Evolutionary conservation across 2,329 filamentous ascomycete genomes (phyloP), one percentile per base, ranked within the genome.

Genomic region (Ceratocystis alfenasii): DNA sequence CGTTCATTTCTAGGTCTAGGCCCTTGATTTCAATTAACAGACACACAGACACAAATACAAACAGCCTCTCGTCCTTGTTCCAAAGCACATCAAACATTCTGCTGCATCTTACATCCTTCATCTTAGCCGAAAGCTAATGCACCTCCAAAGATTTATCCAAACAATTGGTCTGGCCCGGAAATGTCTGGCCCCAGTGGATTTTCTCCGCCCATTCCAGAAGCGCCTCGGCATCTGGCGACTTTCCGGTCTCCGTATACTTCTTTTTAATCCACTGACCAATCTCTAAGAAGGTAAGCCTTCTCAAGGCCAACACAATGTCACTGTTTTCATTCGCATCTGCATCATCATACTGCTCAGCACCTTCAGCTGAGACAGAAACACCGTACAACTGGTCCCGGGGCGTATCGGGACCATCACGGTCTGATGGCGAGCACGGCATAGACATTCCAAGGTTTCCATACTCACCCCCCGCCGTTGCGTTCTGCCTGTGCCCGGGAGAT

Each of bases 171-270:
- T 63, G 62, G 15, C 48, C 62, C 6, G 50, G 53, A 64, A 61
- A 62, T 48, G 57, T 41, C 45, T 64, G 62, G 5, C 65, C 65
- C 65, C 65, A 67, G 22, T 59, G 65, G 5, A 67, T 17, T 22
- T 65, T 67, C 33, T 67, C 62, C 5, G 55, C 66, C 30, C 59
- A 65, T 8, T 63, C 17, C 33, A 68, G 36, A n/a, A 68, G 36
- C 17, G 33, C 55, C 17, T 65, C 48, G 2, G 59, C 46, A 17
- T 68, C 53, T n/a, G 55, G 63, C 10, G 62, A 53, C 25, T 57
- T 48, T 17, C 59, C 60, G 28, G 22, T 25, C 15, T 66, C 62
- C 30, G 33, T 59, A 4, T 25, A 44, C 59, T 50, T 6, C 17
- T 66, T 62, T 28, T 64, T 57, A 17, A 68, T 63, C 63, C 63